phyloP scores from a whole-genome alignment of 805 yeast species.

The Lipomyces orientalis region DNA sequence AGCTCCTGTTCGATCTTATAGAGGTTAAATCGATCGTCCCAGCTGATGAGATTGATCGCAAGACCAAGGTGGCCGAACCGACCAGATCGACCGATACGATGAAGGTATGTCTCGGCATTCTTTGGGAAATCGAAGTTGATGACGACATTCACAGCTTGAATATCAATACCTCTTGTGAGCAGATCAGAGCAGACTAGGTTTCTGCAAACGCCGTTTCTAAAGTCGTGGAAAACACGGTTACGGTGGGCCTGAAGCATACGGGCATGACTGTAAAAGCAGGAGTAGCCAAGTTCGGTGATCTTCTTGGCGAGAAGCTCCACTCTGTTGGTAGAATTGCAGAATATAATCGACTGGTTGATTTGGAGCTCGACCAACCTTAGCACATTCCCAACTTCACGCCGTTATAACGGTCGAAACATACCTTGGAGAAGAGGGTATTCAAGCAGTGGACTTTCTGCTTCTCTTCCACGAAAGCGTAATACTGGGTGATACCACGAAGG shows the following conservation, averaged over 20 bases:
- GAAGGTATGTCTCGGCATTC: slow-evolving; percentile 95
- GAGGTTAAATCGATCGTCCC: slow-evolving; percentile 93
- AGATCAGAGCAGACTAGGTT: slow-evolving; percentile 96
- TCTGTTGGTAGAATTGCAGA: slow-evolving; percentile 95
- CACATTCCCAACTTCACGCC: not conserved
- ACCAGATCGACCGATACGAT: slow-evolving; percentile 98
- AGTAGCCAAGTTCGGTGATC: slow-evolving; percentile 93
- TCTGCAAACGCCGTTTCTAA: slow-evolving; percentile 97
- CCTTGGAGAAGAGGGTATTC: slow-evolving; percentile 88
- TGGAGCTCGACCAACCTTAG: slow-evolving; percentile 54
- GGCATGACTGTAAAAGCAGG: slow-evolving; percentile 97
- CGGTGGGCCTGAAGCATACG: slow-evolving; percentile 97
- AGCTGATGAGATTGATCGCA: slow-evolving; percentile 93
- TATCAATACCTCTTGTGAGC: slow-evolving; percentile 97
- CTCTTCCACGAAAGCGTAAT: slow-evolving; percentile 98
- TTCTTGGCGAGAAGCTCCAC: slow-evolving; percentile 95
- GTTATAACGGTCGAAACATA: not conserved
- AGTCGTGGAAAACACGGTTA: slow-evolving; percentile 97
- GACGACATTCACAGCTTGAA: slow-evolving; percentile 97
- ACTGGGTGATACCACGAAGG: slow-evolving; percentile 93
- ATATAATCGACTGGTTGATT: slow-evolving; percentile 94
- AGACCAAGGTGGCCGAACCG: slow-evolving; percentile 98
- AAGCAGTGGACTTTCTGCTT: slow-evolving; percentile 94
- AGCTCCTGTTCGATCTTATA: slow-evolving; percentile 96
- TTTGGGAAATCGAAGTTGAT: slow-evolving; percentile 98